Evolutionary conservation across 116 monocot genomes (phyloP), one percentile per base, ranked within the genome.

Genomic region (Trichopus zeylanicus): DNA sequence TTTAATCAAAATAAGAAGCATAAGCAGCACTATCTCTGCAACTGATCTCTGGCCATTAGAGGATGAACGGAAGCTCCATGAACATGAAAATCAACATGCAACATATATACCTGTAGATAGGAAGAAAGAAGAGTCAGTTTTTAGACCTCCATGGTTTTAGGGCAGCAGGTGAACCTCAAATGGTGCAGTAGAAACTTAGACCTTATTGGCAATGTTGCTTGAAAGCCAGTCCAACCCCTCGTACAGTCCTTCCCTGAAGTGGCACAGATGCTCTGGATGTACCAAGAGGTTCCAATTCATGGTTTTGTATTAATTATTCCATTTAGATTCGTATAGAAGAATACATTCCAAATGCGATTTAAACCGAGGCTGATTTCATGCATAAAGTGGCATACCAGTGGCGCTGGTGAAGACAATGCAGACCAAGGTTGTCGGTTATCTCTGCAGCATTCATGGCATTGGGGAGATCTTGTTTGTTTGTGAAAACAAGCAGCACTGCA

Each of bases 391-490:
- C n/a, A n/a, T 53, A 73, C 73, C 73, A 73, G 25, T 73, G 73
- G 60, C 73, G 73, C 59, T 73, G 73, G 26, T 66, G 73, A 53
- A 73, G 66, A 47, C 66, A 73, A 55, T 73, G 73, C 52, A 73
- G 60, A 31, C 73, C 73, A 46, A 73, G 73, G 66, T 73, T 73
- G 57, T 73, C 73, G 24, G 73, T 73, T 42, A 73, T 73, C 52
- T 73, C 73, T 29, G 73, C 73, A 61, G 73, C 73, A 67, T 73
- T 73, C 73, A 73, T 73, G 33, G 73, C 73, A 62, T 73, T 73
- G 1, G 73, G 73, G 35, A 73, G 73, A 60, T 73, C 73, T 56
- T 73, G 73, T 37, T 73, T 73, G 67, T 73, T 73, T 26, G 73
- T 66, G 61, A 73, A 73, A 30, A 73, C 73, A 21, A 73, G 73